Evolutionary conservation across 2,329 filamentous ascomycete species (phyloP).

Genomic region (Pseudovirgaria hyperparasitica): DNA sequence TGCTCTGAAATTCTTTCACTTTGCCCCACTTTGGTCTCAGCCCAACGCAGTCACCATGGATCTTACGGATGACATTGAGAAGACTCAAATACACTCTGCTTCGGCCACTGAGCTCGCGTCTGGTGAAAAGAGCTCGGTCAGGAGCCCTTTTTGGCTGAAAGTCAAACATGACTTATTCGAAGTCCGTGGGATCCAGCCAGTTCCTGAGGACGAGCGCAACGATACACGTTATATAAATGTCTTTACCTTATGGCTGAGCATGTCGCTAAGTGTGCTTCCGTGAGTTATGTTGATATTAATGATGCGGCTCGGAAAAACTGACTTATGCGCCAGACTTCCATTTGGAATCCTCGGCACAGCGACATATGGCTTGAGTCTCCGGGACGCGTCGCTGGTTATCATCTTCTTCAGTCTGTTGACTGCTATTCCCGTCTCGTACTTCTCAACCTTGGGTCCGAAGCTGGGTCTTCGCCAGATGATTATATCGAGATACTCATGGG

Average conservation of each 20-base stretch:
- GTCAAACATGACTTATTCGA: no score
- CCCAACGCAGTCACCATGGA: background rate
- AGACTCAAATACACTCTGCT: constrained; percentile 11
- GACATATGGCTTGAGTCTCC: constrained; percentile 41
- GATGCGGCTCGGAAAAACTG: constrained; percentile 6
- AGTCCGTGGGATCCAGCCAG: constrained; percentile 39
- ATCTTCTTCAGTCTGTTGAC: constrained; percentile 50
- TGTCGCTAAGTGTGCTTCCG: constrained; percentile 45
- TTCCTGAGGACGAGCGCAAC: constrained; percentile 41
- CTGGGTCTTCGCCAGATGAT: constrained; percentile 56
- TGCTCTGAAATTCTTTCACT: background rate
- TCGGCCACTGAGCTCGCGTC: constrained; percentile 12
- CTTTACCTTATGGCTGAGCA: constrained; percentile 49
- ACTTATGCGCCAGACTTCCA: constrained; percentile 39
- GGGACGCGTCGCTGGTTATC: constrained; percentile 46
- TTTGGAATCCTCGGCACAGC: constrained; percentile 51
- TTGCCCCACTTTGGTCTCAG: background rate
- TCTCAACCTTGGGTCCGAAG: constrained; percentile 46
- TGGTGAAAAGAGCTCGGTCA: no score
- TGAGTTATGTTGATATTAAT: constrained; percentile 30
- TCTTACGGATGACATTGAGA: constrained; percentile 3
- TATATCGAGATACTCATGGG: constrained; percentile 51
- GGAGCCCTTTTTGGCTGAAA: no score
- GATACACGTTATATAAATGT: constrained; percentile 42
- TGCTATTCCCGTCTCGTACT: constrained; percentile 41